Conservation (phyloP, 2,329 filamentous ascomycete species). For the Aureobasidium sp. region DNA sequence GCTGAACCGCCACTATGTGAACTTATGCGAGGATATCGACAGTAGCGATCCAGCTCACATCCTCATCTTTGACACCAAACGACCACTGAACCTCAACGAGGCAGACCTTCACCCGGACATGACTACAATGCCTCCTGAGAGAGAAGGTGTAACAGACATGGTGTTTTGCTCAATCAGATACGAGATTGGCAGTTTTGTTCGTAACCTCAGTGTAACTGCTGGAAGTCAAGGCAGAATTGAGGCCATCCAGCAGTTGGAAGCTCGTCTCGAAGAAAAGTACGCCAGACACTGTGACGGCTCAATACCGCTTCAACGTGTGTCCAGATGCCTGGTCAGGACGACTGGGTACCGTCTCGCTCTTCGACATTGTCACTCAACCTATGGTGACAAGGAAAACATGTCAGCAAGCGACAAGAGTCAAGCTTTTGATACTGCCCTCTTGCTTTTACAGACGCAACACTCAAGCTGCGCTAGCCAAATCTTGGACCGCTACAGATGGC, state of each 20-base stretch:
- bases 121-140: constrained; percentile 37
- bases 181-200: constrained; percentile 26
- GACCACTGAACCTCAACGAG: constrained; percentile 29
- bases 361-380: background rate
- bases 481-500: background rate
- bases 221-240: background rate
- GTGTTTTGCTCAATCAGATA: constrained; percentile 37
- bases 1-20: constrained; percentile 37
- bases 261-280: constrained; percentile 29
- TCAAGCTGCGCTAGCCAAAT: background rate
- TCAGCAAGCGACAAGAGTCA: background rate
- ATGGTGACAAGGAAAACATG: background rate
- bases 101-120: constrained; percentile 33
- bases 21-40: constrained; percentile 20
- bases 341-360: background rate
- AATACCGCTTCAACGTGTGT: constrained; percentile 35
- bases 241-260: constrained; percentile 16
- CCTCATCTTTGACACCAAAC: constrained; percentile 22
- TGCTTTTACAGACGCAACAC: background rate
- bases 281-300: constrained; percentile 37
- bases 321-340: background rate
- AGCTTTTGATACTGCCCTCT: background rate
- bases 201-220: constrained; percentile 26
- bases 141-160: constrained; percentile 46
- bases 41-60: constrained; percentile 14